Base-by-base conservation (phyloP, 192 early-diverging fungal species). In the Umbelopsis sp. region DNA sequence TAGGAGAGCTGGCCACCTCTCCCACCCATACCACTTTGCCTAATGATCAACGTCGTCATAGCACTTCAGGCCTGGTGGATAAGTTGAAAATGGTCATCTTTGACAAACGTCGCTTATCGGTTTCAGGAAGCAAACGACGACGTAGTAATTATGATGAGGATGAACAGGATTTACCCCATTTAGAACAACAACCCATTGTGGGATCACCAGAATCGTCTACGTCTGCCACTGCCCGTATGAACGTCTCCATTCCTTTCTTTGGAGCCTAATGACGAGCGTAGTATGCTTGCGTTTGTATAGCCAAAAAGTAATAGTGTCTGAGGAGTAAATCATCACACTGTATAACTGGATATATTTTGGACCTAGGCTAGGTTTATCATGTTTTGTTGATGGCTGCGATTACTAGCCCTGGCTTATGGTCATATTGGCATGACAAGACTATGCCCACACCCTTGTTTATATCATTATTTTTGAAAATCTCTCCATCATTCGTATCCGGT, bases 51-150 rank as follows among this genome's bases (percentile, higher is more conserved):
- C 55, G 55, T 15, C 55, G 55, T 35, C 30, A 27, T n/a, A 61
- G 55, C 55, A 35, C 55, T 18, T 61, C 55, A 3, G 55, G 55
- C 2, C 33, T 61, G 27, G 55, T 61, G 1, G 55, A 61, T 25
- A 61, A 61, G 12, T 15, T 61, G 18, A 61, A 61, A 35, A 61
- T 61, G 55, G 55, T 61, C 33, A 61, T 61, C 55, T 61, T 61
- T 61, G 55, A 61, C 18, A 61, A 61, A 25, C 55, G 55, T 35
- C 55, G 55, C 27, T 61, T 61, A 61, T 61, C 55, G 4, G 55
- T 61, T 25, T 61, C 55, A 35, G 55, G 55, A 27, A 30, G 55
- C 27, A 61, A 61, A 33, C 55, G 55, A 2, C 4, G 55, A 18
- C 55, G 55, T 13, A 61, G 55, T 30, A 22, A 35, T 61, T 16